Percentiles rank a stretch among this genome's conserved stretches.
Evolutionary conservation across 2,329 filamentous ascomycete species (phyloP).

Genomic region (Coniella vitis): DNA sequence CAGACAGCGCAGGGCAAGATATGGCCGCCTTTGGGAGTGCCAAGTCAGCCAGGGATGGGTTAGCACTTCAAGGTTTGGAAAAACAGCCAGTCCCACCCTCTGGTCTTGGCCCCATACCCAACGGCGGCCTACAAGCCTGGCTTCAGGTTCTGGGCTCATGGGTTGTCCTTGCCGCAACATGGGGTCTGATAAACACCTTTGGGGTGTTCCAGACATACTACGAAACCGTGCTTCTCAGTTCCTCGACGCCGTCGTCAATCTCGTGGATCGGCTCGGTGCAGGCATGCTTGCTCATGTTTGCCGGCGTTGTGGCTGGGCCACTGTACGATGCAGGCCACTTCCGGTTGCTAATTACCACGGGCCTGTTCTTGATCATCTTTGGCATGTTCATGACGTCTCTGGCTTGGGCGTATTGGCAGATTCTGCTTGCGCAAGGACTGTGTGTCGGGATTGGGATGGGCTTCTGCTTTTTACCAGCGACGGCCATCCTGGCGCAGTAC

Average conservation of each 20-base stretch:
- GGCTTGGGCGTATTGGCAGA: conserved; percentile 36
- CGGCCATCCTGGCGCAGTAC: conserved; percentile 33
- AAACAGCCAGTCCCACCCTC: not conserved
- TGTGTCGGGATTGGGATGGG: conserved; percentile 32
- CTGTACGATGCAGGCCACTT: conserved; percentile 38
- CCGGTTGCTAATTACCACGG: conserved; percentile 28
- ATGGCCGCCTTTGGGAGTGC: too few relatives aligned
- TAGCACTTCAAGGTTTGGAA: too few relatives aligned
- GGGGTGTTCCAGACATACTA: conserved; percentile 41
- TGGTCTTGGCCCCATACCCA: conserved; percentile 15
- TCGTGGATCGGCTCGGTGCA: conserved; percentile 41
- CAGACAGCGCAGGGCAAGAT: not conserved
- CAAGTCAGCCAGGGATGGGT: too few relatives aligned
- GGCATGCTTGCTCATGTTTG: conserved; percentile 32
- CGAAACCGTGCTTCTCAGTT: conserved; percentile 27
- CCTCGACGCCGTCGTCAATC: conserved; percentile 31
- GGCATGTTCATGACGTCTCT: conserved; percentile 41
- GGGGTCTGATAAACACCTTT: conserved; percentile 37
- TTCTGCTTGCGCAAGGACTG: conserved; percentile 33
- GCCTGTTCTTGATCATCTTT: conserved; percentile 29
- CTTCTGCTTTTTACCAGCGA: conserved; percentile 28
- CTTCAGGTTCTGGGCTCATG: conserved; percentile 33
- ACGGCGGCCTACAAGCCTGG: conserved; percentile 28
- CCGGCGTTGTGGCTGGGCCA: conserved; percentile 33
- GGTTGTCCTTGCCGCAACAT: conserved; percentile 30